Percentiles rank a stretch among this genome's conserved stretches.
Evolutionary conservation across 2,329 filamentous ascomycete species (phyloP).

Genomic region (Coniochaeta sp.): DNA sequence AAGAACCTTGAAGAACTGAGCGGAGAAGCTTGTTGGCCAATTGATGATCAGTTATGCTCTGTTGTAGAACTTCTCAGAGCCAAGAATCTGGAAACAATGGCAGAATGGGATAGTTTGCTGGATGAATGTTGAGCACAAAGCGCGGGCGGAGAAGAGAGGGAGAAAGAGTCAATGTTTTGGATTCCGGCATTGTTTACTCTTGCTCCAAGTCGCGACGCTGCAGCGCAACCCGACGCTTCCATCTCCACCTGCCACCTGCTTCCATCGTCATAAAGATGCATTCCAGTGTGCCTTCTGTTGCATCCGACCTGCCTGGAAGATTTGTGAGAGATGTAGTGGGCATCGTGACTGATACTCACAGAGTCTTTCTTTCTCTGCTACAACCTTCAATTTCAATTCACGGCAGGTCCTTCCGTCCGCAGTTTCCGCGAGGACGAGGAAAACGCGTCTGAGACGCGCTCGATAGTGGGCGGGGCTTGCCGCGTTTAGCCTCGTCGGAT

Average conservation of each 20-base stretch:
- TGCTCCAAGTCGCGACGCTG: neutral
- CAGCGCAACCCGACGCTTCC: neutral
- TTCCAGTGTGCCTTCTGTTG: neutral
- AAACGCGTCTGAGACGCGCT: neutral
- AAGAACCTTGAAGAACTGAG: neutral
- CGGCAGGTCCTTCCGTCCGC: neutral
- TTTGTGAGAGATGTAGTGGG: neutral
- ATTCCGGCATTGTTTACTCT: neutral
- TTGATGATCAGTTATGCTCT: conserved; percentile 1
- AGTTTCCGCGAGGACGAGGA: neutral
- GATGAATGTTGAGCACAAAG: neutral
- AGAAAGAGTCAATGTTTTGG: neutral
- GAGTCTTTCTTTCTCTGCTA: neutral
- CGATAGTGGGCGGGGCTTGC: neutral
- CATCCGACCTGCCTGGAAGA: neutral
- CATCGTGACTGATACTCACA: neutral
- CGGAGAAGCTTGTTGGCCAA: neutral
- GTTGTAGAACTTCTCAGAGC: neutral
- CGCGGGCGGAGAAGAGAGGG: neutral
- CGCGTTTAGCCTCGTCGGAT: neutral
- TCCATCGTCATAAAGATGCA: neutral
- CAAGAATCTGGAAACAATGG: neutral
- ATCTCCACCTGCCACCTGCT: neutral
- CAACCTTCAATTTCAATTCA: neutral
- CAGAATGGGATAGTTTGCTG: neutral